Evolutionary conservation across 371 early-diverging fungal genomes (phyloP).

Genomic region (Mucor mucedo): DNA sequence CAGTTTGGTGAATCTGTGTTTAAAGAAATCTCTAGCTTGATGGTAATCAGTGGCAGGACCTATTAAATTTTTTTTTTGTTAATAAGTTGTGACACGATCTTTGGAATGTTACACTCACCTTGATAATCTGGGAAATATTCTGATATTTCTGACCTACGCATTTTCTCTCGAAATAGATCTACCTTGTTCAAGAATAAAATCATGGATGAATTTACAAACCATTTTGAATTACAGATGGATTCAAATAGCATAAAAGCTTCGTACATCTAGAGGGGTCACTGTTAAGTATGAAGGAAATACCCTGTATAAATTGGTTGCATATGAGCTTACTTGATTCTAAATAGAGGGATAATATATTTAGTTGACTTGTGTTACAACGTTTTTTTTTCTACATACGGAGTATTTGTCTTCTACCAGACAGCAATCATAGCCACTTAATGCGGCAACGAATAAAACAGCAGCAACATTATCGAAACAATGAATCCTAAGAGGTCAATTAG

Average conservation of each 20-base stretch:
- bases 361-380: background rate
- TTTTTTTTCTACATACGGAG: slow-evolving; percentile 64
- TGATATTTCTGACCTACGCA: slow-evolving; percentile 70
- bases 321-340: slow-evolving; percentile 42
- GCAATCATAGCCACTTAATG: slow-evolving; percentile 94
- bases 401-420: slow-evolving; percentile 93
- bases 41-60: slow-evolving; percentile 30
- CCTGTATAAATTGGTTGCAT: background rate
- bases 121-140: slow-evolving; percentile 88
- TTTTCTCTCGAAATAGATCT: slow-evolving; percentile 88
- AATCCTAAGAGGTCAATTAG: slow-evolving; percentile 52
- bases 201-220: slow-evolving; percentile 91
- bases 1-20: slow-evolving; percentile 23
- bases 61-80: slow-evolving; percentile 4
- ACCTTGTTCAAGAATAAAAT: slow-evolving; percentile 96
- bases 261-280: slow-evolving; percentile 61
- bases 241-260: slow-evolving; percentile 92
- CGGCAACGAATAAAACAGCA: slow-evolving; percentile 90
- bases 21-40: slow-evolving; percentile 33
- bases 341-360: slow-evolving; percentile 2
- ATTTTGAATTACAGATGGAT: slow-evolving; percentile 88
- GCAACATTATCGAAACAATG: slow-evolving; percentile 96
- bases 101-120: slow-evolving; percentile 42
- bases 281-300: background rate
- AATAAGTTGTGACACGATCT: background rate